Evolutionary conservation across 176 grass and related monocot species (phyloP).

Genomic region (Oryza glaberrima): DNA sequence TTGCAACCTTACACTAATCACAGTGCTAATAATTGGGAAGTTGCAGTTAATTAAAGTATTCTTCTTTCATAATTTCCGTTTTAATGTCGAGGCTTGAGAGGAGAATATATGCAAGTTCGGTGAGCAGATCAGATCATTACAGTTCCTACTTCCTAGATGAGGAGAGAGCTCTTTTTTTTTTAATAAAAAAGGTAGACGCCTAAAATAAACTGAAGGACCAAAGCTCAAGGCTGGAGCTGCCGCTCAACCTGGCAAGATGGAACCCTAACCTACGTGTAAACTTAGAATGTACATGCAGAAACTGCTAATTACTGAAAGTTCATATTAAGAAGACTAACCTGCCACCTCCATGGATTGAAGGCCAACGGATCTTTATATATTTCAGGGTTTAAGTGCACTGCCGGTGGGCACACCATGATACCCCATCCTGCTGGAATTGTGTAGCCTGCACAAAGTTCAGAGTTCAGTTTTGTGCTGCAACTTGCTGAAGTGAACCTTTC

Average conservation of each 20-base stretch:
- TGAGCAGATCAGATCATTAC: conserved; percentile 33
- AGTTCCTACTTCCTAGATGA: conserved; percentile 20
- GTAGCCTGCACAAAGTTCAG: conserved; percentile 54
- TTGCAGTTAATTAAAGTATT: conserved; percentile 41
- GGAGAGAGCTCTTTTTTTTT: neutral
- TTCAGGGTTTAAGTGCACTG: conserved; percentile 83
- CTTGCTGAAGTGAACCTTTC: conserved; percentile 7
- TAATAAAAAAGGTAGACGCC: neutral
- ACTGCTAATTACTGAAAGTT: conserved; percentile 1
- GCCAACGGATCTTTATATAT: conserved; percentile 77
- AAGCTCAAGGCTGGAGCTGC: neutral
- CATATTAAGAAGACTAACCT: conserved; percentile 52
- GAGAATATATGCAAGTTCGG: conserved; percentile 42
- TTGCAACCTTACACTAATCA: conserved; percentile 37
- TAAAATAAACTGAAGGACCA: neutral
- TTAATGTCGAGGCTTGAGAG: conserved; percentile 8
- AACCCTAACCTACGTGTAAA: conserved; percentile 17
- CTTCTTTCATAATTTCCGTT: conserved; percentile 19
- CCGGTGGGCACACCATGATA: conserved; percentile 82
- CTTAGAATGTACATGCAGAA: neutral
- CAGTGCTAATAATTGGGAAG: conserved; percentile 42
- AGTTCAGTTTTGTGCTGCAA: conserved; percentile 33
- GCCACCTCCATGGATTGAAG: conserved; percentile 87
- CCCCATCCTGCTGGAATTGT: conserved; percentile 89
- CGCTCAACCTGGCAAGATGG: neutral